phyloP scores from a whole-genome alignment of 2,329 filamentous ascomycete genomes.

The Diaporthe eres region DNA sequence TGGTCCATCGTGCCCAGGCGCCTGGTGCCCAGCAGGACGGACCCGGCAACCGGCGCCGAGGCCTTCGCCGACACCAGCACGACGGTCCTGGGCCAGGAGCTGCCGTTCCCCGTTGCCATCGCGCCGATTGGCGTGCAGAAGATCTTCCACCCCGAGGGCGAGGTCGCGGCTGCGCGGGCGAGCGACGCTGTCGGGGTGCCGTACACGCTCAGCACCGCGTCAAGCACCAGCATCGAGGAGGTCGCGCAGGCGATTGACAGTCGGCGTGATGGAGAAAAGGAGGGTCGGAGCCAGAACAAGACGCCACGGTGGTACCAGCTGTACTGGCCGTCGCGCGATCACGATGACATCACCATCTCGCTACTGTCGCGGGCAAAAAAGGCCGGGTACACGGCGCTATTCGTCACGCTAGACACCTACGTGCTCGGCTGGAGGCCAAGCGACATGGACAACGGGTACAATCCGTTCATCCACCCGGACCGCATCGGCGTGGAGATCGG shows the following conservation, averaged over 20 bases:
- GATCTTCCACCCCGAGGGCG: slow-evolving; percentile 75
- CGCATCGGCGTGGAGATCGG: slow-evolving; percentile 40
- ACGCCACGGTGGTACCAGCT: slow-evolving; percentile 69
- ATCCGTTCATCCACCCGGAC: slow-evolving; percentile 38
- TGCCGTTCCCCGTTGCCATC: slow-evolving; percentile 72
- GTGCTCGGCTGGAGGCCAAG: slow-evolving; percentile 69
- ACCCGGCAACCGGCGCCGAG: slow-evolving; percentile 10
- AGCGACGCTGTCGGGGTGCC: slow-evolving; percentile 66
- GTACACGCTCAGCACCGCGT: slow-evolving; percentile 74
- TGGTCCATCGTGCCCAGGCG: slow-evolving; percentile 40
- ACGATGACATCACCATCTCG: slow-evolving; percentile 64
- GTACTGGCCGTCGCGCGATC: slow-evolving; percentile 67
- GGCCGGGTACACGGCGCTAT: slow-evolving; percentile 65
- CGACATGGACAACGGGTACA: slow-evolving; percentile 43
- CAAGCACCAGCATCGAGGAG: slow-evolving; percentile 70
- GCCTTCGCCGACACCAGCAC: slow-evolving; percentile 54
- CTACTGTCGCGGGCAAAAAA: slow-evolving; percentile 62
- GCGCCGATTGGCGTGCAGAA: slow-evolving; percentile 76
- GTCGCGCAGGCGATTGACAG: slow-evolving; percentile 52
- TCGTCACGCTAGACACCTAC: slow-evolving; percentile 72
- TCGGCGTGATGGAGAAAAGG: slow-evolving; percentile 28
- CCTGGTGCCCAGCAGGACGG: slow-evolving; percentile 26
- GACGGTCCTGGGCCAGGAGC: slow-evolving; percentile 66
- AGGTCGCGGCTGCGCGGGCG: slow-evolving; percentile 69
- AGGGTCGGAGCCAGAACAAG: slow-evolving; percentile 34